These are phyloP conservation scores for Solanum bulbocastanum DNA, from an alignment of 257 asterid species.

Conservation along the genomic window DNA sequence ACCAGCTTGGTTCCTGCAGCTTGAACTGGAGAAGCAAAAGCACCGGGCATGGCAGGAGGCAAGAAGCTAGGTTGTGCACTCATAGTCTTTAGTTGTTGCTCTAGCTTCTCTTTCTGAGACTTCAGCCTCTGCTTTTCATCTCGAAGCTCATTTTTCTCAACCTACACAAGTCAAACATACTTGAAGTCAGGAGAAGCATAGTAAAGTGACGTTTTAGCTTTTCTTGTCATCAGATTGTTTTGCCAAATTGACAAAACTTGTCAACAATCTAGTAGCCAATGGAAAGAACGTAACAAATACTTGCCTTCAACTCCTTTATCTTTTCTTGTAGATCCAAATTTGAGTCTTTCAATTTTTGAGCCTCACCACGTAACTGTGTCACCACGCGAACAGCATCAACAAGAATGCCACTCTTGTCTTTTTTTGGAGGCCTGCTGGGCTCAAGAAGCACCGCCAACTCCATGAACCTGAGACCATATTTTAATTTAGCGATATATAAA, in stretches of 20 bases:
- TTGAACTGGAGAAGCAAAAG: constrained; percentile 57
- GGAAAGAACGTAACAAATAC: background rate
- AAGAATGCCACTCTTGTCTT: constrained; percentile 81
- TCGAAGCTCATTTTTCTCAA: constrained; percentile 86
- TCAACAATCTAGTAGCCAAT: background rate
- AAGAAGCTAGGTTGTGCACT: constrained; percentile 45
- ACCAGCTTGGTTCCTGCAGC: constrained; percentile 65
- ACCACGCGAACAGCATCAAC: constrained; percentile 83
- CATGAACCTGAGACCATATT: constrained; percentile 41
- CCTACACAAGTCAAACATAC: constrained; percentile 21
- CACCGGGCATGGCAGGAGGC: constrained; percentile 38
- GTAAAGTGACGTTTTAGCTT: background rate
- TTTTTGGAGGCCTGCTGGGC: constrained; percentile 86
- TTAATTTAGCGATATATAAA: background rate
- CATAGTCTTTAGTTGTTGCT: constrained; percentile 70
- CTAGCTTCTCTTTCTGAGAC: constrained; percentile 84
- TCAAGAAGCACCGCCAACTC: constrained; percentile 79
- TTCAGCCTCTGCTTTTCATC: constrained; percentile 89
- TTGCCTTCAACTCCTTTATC: constrained; percentile 82
- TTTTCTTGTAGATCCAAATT: constrained; percentile 62
- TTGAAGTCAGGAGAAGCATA: background rate
- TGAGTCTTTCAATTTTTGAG: constrained; percentile 77
- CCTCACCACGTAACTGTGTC: constrained; percentile 62
- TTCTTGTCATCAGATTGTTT: background rate
- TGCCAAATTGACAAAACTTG: background rate